Conservation (phyloP, 2,329 filamentous ascomycete genomes). For the Colletotrichum liaoningense region DNA sequence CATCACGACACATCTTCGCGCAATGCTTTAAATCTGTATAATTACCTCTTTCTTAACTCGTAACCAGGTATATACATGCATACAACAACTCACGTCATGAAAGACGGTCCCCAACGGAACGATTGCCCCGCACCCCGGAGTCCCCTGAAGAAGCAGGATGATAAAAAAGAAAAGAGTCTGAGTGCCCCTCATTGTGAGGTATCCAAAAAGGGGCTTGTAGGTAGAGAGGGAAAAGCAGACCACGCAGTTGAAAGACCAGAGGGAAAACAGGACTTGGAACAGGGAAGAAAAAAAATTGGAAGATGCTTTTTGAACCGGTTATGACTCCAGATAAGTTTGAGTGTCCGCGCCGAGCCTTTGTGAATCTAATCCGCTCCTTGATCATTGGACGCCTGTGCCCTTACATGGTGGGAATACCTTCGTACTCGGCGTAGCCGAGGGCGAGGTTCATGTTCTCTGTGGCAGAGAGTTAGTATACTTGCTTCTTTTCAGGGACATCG, state of each 20-base stretch:
- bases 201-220: not conserved
- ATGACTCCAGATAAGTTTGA: conserved; percentile 33
- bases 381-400: not conserved
- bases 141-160: not conserved
- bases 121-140: not conserved
- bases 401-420: conserved; percentile 78
- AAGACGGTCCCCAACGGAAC: not conserved
- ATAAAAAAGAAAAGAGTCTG: not conserved
- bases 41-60: conserved; percentile 26
- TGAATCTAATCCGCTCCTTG: conserved; percentile 24
- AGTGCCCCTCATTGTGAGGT: not conserved
- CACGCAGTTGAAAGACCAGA: not conserved
- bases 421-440: conserved; percentile 89
- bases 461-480: not conserved
- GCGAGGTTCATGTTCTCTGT: conserved; percentile 93
- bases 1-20: not conserved
- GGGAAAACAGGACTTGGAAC: not conserved
- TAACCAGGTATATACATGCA: conserved; percentile 31
- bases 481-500: too few relatives aligned
- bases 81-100: conserved; percentile 17
- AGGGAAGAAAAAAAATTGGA: not conserved
- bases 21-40: conserved; percentile 24
- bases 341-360: conserved; percentile 29
- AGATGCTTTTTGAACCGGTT: conserved; percentile 35
- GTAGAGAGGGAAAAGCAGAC: not conserved